A percentile compares a stretch with the other conserved stretches of the same genome.
phyloP scores from a whole-genome alignment of 495 filamentous ascomycete genomes.

The Xylaria palmicola region DNA sequence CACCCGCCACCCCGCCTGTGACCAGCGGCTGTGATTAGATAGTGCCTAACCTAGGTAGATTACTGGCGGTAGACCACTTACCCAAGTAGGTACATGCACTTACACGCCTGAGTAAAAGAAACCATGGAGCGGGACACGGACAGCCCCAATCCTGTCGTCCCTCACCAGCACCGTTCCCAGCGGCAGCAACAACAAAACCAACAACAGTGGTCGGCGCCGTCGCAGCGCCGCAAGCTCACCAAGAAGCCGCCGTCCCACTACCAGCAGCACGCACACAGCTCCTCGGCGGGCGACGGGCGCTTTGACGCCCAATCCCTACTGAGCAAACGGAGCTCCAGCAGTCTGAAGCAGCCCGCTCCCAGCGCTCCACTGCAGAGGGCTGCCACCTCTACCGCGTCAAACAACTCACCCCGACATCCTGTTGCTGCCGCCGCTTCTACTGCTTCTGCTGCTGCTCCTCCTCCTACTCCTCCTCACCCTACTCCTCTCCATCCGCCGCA shows the following conservation, averaged over 20 bases:
- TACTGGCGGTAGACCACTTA: background rate
- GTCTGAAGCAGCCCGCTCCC: constrained; percentile 67
- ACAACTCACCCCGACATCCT: constrained; percentile 43
- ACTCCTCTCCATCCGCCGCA: background rate
- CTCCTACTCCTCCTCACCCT: background rate
- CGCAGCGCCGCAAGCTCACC: constrained; percentile 51
- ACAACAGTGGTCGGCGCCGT: background rate
- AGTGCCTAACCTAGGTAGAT: background rate
- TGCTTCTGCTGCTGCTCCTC: background rate
- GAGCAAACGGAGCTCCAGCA: constrained; percentile 56
- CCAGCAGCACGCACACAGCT: constrained; percentile 39
- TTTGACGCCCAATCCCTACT: constrained; percentile 53
- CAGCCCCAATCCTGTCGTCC: background rate
- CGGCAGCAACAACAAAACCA: background rate
- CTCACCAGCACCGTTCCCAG: background rate
- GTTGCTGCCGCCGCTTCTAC: background rate
- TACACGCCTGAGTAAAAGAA: background rate
- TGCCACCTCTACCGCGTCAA: constrained; percentile 37
- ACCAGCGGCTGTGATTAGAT: constrained; percentile 3
- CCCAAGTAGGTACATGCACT: background rate
- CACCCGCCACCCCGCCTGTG: constrained; percentile 13
- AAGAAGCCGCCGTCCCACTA: constrained; percentile 53
- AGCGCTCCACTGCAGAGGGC: constrained; percentile 57
- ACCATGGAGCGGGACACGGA: constrained; percentile 14
- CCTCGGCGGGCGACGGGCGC: constrained; percentile 43